Evolutionary conservation across 139 green algal species (phyloP).

Genomic region (Tetradesmus lagerheimii): DNA sequence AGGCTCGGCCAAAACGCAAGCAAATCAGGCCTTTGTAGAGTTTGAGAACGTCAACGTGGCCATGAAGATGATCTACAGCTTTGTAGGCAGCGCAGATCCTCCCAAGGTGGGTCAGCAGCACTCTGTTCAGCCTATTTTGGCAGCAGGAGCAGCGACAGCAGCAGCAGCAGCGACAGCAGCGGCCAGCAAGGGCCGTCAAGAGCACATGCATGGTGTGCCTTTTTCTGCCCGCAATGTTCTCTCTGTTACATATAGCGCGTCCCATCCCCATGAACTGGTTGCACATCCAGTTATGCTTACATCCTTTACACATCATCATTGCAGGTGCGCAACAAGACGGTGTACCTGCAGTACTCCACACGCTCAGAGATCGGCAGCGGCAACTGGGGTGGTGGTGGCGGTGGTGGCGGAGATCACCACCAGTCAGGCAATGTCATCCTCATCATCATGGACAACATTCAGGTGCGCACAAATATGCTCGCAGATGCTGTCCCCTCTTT

Average conservation of each 20-base stretch:
- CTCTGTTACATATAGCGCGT: too few relatives aligned
- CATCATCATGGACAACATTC: constrained; percentile 43
- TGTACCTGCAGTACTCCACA: constrained; percentile 80
- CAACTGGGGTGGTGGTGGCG: constrained; percentile 45
- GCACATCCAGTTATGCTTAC: neutral
- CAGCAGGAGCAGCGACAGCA: neutral
- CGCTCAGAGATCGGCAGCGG: constrained; percentile 70
- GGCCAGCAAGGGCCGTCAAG: neutral
- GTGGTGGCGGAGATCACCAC: neutral
- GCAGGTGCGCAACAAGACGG: constrained; percentile 74
- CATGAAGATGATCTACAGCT: constrained; percentile 77
- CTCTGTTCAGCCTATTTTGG: neutral
- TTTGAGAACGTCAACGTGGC: constrained; percentile 70
- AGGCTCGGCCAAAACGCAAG: constrained; percentile 55
- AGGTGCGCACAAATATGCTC: neutral
- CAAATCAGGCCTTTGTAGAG: constrained; percentile 83
- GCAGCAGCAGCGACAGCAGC: neutral
- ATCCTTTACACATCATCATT: neutral
- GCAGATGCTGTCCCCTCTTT: too few relatives aligned
- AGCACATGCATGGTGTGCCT: neutral
- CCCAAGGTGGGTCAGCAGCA: constrained; percentile 58
- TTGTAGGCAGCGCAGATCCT: constrained; percentile 64
- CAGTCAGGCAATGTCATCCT: constrained; percentile 15
- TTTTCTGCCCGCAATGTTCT: too few relatives aligned
- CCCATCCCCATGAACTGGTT: too few relatives aligned